These are phyloP conservation scores for Fomitopsis palustris DNA, from an alignment of 1,284 basidiomycete genomes.

Conservation along the genomic window DNA sequence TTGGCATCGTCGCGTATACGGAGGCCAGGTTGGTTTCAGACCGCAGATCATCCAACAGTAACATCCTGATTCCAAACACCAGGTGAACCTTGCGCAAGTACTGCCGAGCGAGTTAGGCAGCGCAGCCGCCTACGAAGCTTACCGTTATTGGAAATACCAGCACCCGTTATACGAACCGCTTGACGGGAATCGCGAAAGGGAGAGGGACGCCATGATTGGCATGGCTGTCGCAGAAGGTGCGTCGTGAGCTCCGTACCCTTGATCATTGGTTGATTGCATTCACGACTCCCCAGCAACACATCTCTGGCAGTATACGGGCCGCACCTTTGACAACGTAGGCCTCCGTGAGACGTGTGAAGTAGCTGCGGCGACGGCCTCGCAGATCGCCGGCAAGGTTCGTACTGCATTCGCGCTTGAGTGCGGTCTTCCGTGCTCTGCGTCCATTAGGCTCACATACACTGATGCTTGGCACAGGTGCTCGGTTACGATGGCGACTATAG, in stretches of 20 bases:
- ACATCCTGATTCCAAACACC: conserved; percentile 10
- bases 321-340: conserved; percentile 4
- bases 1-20: conserved; percentile 59
- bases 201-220: conserved; percentile 58
- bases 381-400: conserved; percentile 1
- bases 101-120: conserved; percentile 55
- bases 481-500: not conserved
- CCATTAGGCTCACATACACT: not conserved
- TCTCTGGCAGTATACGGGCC: conserved; percentile 12
- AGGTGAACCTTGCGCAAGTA: conserved; percentile 36
- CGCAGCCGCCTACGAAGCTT: conserved; percentile 68
- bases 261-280: not conserved
- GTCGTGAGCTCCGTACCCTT: not conserved
- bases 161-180: conserved; percentile 52
- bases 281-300: conserved; percentile 3
- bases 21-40: conserved; percentile 41
- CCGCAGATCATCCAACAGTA: not conserved
- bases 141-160: conserved; percentile 55
- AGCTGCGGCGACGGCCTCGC: conserved; percentile 9
- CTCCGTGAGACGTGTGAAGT: conserved; percentile 5
- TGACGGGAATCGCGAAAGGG: conserved; percentile 47
- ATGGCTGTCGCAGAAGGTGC: conserved; percentile 62
- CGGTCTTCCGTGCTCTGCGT: not conserved
- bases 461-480: not conserved
- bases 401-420: not conserved